Evolutionary conservation across 73 alveolate genomes (phyloP), one percentile per base, ranked within the genome.

Genomic region (Durusdinium trenchii): DNA sequence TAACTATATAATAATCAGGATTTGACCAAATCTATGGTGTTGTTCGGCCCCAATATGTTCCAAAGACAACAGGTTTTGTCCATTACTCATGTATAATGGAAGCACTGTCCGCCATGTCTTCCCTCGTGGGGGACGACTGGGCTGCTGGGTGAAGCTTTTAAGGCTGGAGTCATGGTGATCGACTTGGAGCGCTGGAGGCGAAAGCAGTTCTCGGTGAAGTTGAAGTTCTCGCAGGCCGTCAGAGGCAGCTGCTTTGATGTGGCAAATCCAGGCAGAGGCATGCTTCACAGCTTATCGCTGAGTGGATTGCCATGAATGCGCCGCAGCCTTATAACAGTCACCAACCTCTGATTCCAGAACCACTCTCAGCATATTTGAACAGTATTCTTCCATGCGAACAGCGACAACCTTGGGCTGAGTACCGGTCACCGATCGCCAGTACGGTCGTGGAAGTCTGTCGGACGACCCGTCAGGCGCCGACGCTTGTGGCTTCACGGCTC

Each of bases 141-240:
- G 84, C 14, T 73, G 42, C 16, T 2, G 47, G 18, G 18, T 73
- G 47, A 3, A 73, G 47, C 84, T 32, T 73, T 32, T 18, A 28
- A 79, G 95, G 95, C 97, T 3, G 97, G 97, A 35, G 97, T 91
- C n/a, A 91, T 91, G 97, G 89, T 91, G 89, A 91, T 91, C 35
- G 97, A 91, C 47, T 75, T 91, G 45, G 42, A 42, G 10, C 97
- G 97, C 42, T 91, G 97, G 97, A 64, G 97, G 89, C 71, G 47
- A 9, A 43, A 43, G 32, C 69, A 12, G 12, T 12, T 12, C 12
- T 23, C 69, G 12, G 12, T 12, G 12, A 23, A 23, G 69, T 57
- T 57, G 69, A 12, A 16, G 32, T 57, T 57, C 69, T 12, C 23
- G 12, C 23, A 57, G 69, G 23, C 69, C 23, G 12, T 23, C 23